Evolutionary conservation across 2,329 filamentous ascomycete species (phyloP).

Genomic region (Eutypa lata): DNA sequence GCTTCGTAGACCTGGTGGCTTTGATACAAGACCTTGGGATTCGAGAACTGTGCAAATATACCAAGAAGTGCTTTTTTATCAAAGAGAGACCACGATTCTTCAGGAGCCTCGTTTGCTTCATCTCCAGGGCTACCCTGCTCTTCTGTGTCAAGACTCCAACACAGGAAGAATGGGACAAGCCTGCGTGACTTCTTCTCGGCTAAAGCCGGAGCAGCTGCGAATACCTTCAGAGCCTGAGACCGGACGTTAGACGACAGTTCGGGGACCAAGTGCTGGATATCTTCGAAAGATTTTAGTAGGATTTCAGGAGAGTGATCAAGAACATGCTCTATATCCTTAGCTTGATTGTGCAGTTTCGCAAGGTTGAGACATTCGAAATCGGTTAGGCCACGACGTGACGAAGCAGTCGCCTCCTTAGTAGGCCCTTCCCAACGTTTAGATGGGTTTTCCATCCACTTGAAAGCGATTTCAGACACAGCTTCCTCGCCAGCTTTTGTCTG

Average conservation of each 20-base stretch:
- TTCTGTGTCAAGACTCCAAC: constrained; percentile 66
- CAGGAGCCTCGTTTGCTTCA: constrained; percentile 7
- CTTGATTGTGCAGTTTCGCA: constrained; percentile 51
- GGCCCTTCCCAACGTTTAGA: constrained; percentile 53
- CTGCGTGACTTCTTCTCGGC: constrained; percentile 84
- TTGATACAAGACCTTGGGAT: constrained; percentile 80
- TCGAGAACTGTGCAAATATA: constrained; percentile 80
- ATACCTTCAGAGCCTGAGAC: constrained; percentile 74
- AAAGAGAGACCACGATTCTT: constrained; percentile 63
- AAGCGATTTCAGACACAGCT: constrained; percentile 66
- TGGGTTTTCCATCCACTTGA: constrained; percentile 69
- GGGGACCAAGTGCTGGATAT: constrained; percentile 54
- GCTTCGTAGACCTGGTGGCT: constrained; percentile 72
- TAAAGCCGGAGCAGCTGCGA: constrained; percentile 69
- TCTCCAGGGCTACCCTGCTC: constrained; percentile 31
- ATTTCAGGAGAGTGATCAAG: constrained; percentile 52
- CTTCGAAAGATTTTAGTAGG: constrained; percentile 63
- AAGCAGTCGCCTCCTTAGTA: constrained; percentile 27
- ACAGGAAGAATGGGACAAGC: constrained; percentile 80
- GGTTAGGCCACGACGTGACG: constrained; percentile 46
- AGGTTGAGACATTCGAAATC: constrained; percentile 86
- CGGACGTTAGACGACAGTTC: constrained; percentile 57
- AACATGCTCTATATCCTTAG: constrained; percentile 49
- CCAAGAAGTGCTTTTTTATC: constrained; percentile 82
- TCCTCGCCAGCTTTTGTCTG: constrained; percentile 70